Evolutionary conservation across 140 eudicot genomes (phyloP).

Genomic region (Stevia rebaudiana): DNA sequence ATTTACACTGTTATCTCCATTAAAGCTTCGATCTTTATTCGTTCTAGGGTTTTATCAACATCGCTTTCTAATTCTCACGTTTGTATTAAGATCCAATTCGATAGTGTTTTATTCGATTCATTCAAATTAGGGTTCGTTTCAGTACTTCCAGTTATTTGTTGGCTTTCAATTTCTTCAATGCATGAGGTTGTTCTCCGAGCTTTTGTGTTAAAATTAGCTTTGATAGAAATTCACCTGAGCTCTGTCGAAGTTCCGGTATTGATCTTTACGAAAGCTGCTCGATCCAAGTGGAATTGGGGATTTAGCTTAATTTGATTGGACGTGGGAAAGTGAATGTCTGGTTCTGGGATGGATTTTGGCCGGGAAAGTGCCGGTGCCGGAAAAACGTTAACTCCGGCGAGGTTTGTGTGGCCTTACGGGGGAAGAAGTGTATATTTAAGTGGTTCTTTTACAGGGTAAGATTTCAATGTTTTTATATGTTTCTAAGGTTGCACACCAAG

Average conservation of each 20-base stretch:
- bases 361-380: constrained; percentile 48
- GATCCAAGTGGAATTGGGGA: constrained; percentile 13
- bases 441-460: constrained; percentile 96
- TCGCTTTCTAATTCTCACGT: constrained; percentile 1
- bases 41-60: constrained; percentile 17
- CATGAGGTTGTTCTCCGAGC: constrained; percentile 16
- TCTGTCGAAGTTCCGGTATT: neutral
- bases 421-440: constrained; percentile 84
- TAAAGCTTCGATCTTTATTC: constrained; percentile 24
- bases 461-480: neutral
- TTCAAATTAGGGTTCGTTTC: constrained; percentile 7
- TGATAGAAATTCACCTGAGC: neutral
- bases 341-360: constrained; percentile 58
- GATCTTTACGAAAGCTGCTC: constrained; percentile 14
- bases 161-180: neutral
- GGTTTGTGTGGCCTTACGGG: constrained; percentile 97
- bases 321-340: constrained; percentile 38
- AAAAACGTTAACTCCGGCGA: constrained; percentile 53
- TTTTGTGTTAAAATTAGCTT: neutral
- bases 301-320: constrained; percentile 15
- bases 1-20: constrained; percentile 9
- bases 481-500: constrained; percentile 4
- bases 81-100: constrained; percentile 22
- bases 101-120: neutral
- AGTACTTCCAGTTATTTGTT: neutral